phyloP scores from a whole-genome alignment of 2,329 filamentous ascomycete genomes.

The Sporothrix phasma region DNA sequence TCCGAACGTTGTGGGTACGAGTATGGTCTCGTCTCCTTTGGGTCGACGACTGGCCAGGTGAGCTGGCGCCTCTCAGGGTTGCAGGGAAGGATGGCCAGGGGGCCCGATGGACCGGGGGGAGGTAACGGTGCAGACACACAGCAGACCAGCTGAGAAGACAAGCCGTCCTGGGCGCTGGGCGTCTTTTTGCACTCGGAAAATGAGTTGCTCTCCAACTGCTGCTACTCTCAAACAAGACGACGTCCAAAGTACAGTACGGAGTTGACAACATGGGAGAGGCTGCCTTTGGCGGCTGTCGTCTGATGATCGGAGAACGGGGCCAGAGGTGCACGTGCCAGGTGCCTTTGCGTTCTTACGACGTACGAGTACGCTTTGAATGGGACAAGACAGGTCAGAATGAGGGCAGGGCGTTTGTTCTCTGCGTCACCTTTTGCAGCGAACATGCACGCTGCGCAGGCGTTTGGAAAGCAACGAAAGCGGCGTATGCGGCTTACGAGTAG shows the following conservation, averaged over 20 bases:
- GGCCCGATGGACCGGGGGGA: background rate
- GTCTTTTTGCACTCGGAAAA: too few species aligned
- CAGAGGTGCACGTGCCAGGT: background rate
- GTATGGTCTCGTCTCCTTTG: background rate
- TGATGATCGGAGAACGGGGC: background rate
- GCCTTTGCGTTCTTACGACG: too few species aligned
- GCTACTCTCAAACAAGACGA: too few species aligned
- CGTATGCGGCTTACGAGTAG: background rate
- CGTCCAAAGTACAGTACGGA: background rate
- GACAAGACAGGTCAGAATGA: background rate
- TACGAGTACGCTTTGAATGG: background rate
- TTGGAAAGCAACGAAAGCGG: background rate
- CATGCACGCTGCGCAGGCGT: slow-evolving; percentile 1
- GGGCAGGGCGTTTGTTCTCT: background rate
- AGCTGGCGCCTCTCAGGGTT: slow-evolving; percentile 2
- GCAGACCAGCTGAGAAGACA: background rate
- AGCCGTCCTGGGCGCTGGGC: background rate
- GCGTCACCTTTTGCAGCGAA: background rate
- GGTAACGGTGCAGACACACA: background rate
- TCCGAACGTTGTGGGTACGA: too few species aligned
- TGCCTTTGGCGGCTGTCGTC: background rate
- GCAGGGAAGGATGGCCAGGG: background rate
- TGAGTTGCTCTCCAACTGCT: too few species aligned
- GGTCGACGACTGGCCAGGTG: background rate
- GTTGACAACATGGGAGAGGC: background rate